These are phyloP conservation scores for Fagus sylvatica DNA, from an alignment of 306 rosid genomes.

Conservation along the genomic window DNA sequence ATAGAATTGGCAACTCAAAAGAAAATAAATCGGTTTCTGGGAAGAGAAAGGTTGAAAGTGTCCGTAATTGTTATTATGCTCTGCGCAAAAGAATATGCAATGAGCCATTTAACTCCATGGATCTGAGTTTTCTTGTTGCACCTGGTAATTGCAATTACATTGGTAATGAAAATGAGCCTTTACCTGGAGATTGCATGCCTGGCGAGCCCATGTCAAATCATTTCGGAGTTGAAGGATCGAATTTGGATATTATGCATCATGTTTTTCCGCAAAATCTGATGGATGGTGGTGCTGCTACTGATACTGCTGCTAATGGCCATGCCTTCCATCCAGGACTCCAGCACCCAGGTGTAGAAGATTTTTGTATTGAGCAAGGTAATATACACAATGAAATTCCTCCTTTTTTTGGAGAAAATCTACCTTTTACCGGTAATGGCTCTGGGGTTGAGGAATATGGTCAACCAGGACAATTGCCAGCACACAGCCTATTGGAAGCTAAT, in stretches of 20 bases:
- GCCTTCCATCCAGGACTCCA: conserved; percentile 45
- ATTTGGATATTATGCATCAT: conserved; percentile 40
- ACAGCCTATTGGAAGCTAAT: conserved; percentile 45
- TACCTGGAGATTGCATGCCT: conserved; percentile 44
- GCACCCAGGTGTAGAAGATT: conserved; percentile 45
- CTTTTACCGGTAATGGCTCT: conserved; percentile 39
- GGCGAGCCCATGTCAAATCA: conserved; percentile 46
- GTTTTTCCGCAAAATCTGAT: conserved; percentile 50
- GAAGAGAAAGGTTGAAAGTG: conserved; percentile 70
- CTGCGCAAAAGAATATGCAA: conserved; percentile 67
- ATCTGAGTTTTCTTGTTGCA: conserved; percentile 60
- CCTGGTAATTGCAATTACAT: conserved; percentile 41
- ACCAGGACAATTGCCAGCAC: conserved; percentile 41
- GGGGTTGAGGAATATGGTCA: conserved; percentile 41
- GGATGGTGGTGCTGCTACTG: conserved; percentile 36
- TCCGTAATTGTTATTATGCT: conserved; percentile 67
- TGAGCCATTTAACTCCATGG: conserved; percentile 49
- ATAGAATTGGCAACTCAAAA: conserved; percentile 46
- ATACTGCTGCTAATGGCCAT: conserved; percentile 24
- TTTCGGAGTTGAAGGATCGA: conserved; percentile 47
- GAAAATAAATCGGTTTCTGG: conserved; percentile 47
- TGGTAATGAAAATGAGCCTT: conserved; percentile 41
- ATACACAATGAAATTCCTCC: conserved; percentile 48
- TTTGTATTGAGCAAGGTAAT: conserved; percentile 34
- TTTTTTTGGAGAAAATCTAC: conserved; percentile 37